Evolutionary conservation across 1,284 basidiomycete genomes (phyloP).

Genomic region (Kwoniella shivajii): DNA sequence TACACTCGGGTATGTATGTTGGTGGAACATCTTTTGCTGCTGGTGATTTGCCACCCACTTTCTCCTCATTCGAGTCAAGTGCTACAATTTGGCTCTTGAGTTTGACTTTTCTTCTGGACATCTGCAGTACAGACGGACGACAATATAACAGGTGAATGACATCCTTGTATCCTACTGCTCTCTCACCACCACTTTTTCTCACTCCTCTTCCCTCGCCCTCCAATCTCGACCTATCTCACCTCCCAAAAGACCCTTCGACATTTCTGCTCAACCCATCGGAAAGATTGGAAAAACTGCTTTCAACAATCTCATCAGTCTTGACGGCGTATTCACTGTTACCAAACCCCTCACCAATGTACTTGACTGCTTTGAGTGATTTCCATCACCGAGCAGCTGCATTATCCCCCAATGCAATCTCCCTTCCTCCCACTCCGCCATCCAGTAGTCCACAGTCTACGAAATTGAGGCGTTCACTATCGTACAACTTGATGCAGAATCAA

Average conservation of each 20-base stretch:
- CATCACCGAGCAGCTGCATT: slow-evolving; percentile 4
- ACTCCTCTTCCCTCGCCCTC: neutral
- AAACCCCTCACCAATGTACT: slow-evolving; percentile 11
- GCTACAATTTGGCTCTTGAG: too few relatives aligned
- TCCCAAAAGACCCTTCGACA: neutral
- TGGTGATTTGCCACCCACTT: too few relatives aligned
- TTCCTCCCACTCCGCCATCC: neutral
- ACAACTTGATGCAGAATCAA: neutral
- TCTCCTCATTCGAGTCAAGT: too few relatives aligned
- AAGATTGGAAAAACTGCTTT: slow-evolving; percentile 14
- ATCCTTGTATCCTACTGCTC: too few relatives aligned
- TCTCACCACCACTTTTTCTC: too few relatives aligned
- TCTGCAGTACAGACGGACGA: too few relatives aligned
- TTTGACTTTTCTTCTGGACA: too few relatives aligned
- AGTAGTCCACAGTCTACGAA: neutral
- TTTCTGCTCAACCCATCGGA: neutral
- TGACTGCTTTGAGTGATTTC: slow-evolving; percentile 14
- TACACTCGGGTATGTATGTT: too few relatives aligned
- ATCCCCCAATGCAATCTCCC: neutral
- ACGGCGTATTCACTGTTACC: slow-evolving; percentile 5
- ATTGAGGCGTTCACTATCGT: neutral
- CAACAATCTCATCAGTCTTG: slow-evolving; percentile 17
- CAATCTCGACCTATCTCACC: neutral
- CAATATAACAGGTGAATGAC: too few relatives aligned
- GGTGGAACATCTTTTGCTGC: too few relatives aligned